Percentiles rank a stretch among this genome's conserved stretches.
These are phyloP conservation scores for Nemania bipapillata DNA, from an alignment of 2,329 filamentous ascomycete genomes.

Conservation along the genomic window DNA sequence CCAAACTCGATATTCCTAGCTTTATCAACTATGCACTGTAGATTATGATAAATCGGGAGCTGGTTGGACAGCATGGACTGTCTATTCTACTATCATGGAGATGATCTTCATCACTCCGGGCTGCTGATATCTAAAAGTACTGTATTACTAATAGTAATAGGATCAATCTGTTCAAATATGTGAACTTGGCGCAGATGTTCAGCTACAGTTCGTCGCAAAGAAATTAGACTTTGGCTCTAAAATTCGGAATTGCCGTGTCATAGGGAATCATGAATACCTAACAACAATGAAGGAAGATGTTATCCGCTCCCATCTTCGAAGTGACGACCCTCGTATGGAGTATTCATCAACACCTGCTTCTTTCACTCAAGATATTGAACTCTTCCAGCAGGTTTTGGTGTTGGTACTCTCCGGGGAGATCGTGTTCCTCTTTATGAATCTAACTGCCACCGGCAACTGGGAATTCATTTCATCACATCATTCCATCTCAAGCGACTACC, in stretches of 20 bases:
- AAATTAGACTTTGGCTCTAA: constrained; percentile 81
- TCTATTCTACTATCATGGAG: neutral
- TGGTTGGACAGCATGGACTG: neutral
- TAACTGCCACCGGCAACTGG: constrained; percentile 57
- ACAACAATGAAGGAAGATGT: constrained; percentile 47
- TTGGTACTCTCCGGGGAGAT: constrained; percentile 79
- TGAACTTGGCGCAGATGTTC: constrained; percentile 75
- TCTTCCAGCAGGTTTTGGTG: constrained; percentile 82
- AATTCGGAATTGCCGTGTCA: constrained; percentile 81
- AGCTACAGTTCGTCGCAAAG: constrained; percentile 78
- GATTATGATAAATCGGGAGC: neutral
- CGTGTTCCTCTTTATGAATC: constrained; percentile 77
- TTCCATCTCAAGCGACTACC: constrained; percentile 66
- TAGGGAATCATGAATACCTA: constrained; percentile 66
- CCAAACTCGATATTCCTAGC: neutral
- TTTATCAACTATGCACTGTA: neutral
- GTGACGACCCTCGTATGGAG: constrained; percentile 54
- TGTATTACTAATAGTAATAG: constrained; percentile 53
- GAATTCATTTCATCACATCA: constrained; percentile 71
- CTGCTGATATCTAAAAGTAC: neutral
- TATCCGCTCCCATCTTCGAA: constrained; percentile 42
- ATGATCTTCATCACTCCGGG: neutral
- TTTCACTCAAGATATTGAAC: constrained; percentile 30
- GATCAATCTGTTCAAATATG: constrained; percentile 84
- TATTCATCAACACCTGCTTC: constrained; percentile 42